phyloP scores from a whole-genome alignment of 495 filamentous ascomycete species.

The Rusavskia elegans region DNA sequence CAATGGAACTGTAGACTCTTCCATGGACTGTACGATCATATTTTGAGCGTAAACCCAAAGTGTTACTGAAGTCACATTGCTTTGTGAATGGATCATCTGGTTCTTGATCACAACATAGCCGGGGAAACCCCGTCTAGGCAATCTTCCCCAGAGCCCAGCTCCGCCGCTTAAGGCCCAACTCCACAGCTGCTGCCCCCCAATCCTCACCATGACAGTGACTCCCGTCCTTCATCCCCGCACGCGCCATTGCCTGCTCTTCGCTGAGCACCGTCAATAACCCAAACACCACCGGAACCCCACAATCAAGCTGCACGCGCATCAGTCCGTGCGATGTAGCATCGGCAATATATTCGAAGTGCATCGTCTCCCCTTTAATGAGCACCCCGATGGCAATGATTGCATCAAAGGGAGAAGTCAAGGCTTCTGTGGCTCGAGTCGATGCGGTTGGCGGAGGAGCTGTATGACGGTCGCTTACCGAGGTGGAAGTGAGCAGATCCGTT shows the following conservation, averaged over 20 bases:
- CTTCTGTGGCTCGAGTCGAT: constrained; percentile 12
- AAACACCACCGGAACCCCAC: constrained; percentile 78
- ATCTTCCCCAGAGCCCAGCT: constrained; percentile 32
- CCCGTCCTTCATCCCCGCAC: constrained; percentile 52
- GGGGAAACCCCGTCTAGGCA: constrained; percentile 2
- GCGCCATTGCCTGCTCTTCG: constrained; percentile 71
- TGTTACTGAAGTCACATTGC: no score
- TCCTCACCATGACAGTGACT: constrained; percentile 78
- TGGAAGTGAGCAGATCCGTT: constrained; percentile 60
- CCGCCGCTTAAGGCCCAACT: constrained; percentile 28
- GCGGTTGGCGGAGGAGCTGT: constrained; percentile 1
- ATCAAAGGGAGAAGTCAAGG: constrained; percentile 55
- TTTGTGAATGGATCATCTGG: not conserved
- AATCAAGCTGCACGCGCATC: constrained; percentile 86
- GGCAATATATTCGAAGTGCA: constrained; percentile 98
- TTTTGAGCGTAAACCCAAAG: not conserved
- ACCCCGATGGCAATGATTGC: constrained; percentile 91
- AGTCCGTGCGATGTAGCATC: constrained; percentile 77
- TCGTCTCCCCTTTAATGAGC: constrained; percentile 93
- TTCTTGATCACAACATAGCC: not conserved
- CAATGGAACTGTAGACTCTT: constrained; percentile 55
- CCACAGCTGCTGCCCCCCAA: constrained; percentile 55
- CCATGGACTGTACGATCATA: not conserved
- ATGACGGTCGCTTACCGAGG: constrained; percentile 45
- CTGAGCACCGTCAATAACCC: constrained; percentile 78